Base-by-base conservation (phyloP, 257 asterid species). In the Gentiana macrophylla region DNA sequence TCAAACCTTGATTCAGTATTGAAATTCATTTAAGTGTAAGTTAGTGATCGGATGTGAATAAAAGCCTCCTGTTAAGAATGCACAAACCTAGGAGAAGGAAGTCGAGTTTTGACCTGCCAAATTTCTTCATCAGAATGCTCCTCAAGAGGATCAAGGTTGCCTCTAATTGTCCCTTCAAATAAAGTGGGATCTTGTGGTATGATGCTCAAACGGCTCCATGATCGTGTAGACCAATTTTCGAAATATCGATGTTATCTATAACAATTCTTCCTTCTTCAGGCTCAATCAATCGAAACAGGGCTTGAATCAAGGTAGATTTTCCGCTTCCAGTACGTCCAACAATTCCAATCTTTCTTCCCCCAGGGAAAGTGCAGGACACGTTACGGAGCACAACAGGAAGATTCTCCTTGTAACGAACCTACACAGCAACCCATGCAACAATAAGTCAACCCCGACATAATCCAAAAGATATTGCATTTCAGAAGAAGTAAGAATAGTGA, bases 301-400 rank as follows among this genome's bases (percentile, higher is more conserved):
- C 99, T 73, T 92, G 99, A 65, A 92, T 92, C 77, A 92, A 63
- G 48, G 99, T 92, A 37, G 99, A 92, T 80, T 92, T 92, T 35
- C 99, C 99, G 67, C 99, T 92, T 67, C 99, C 99, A 52, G 99
- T 92, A 38, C 99, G 97, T 41, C 99, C 99, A 69, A 92, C 99
- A 60, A 92, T 92, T 67, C 99, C 99, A 38, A 88, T 80, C 70
- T 85, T 92, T 72, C 74, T 74, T 59, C 99, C 99, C 53, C 99
- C 99, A 12, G 97, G 95, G 76, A 92, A 83, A 56, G 13, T 70
- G 80, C 97, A 92, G 56, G 97, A 77, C 67, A 92, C 81, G 49
- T 89, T 86, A 61, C 85, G 99, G 64, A 92, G 97, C 69, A 92
- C 99, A 50, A 84, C 82, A 35, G 99, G 99, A 70, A 92, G 99